Base-by-base conservation (phyloP, 1,284 basidiomycete species). In the Ceratobasidium sp. region DNA sequence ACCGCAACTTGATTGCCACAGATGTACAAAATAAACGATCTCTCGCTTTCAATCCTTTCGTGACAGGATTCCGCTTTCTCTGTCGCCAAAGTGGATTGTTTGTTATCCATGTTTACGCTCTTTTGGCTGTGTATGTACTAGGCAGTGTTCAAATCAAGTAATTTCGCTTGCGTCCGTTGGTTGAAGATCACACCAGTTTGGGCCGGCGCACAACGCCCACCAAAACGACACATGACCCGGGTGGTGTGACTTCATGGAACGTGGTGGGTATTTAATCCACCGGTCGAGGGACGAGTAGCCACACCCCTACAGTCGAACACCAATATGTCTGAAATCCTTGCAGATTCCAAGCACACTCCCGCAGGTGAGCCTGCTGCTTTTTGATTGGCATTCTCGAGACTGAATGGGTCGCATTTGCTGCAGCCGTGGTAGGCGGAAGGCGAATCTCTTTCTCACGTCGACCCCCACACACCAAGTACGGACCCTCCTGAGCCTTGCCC, bases 1-100 rank as follows among this genome's bases (percentile, higher is more conserved):
- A 84, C 83, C 77, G 82, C 83, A 74, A 83, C 83, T 22, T 84
- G 81, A 79, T 77, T 64, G 16, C 29, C 16, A 22, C 31, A 31
- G 31, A 34, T 54, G 59, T 24, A 19, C n/a, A 34, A 46, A 56
- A 54, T 7, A 39, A 27, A 39, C 22, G n/a, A 51, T 34, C 14
- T 54, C 34, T 54, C n/a, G 48, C 65, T 22, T 4, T 54, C 41
- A 29, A 13, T 29, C 53, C 53, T 54, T 29, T 54, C 24, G n/a
- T 14, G 24, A 29, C 53, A 54, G 53, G 24, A 11, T 29, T 22
- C 2, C 14, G 53, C 19, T 51, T 51, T 13, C 7, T 22, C 53
- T 54, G 53, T 54, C 24, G 14, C n/a, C 53, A 24, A 13, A 24
- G 24, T 29, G 4, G 24, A 54, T 24, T 54, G 22, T 14, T 54